Base-by-base conservation (phyloP, 1,284 basidiomycete species). In the Cutaneotrichosporon sp. region DNA sequence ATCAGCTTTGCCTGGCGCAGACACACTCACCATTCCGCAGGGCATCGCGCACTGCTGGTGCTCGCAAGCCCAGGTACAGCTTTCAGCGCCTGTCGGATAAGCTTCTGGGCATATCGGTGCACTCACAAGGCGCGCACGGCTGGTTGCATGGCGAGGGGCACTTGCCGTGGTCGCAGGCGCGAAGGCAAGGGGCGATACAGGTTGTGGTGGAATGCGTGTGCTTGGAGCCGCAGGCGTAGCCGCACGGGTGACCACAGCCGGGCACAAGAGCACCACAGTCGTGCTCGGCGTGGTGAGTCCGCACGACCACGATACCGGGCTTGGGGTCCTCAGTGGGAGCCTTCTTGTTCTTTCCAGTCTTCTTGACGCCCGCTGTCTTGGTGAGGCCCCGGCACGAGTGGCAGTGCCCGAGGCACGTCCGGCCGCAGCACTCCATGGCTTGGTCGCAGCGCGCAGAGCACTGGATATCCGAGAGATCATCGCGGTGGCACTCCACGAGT, bases 1-100 rank as follows among this genome's bases (percentile, higher is more conserved):
- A 22, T 24, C 1, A 49, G 7, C 24, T 57, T 33, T 56, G 46
- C 11, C n/a, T 9, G 3, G 43, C 7, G 5, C 5, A 2, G n/a
- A 20, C 36, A 27, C 8, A 80, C 86, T 79, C 61, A 88, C 88
- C 20, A 86, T 87, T 14, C 87, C 87, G 67, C 89, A 90, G 0
- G 86, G 84, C n/a, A 89, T 82, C 2, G 84, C 69, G 64, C 20
- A 27, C 3, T 24, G 20, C 11, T 89, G 87, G 6, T 45, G 43
- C 43, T 79, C 65, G 68, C 88, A 89, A 9, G 53, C 69, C 85
- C 84, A 85, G 54, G 27, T 43, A 33, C 68, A 70, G 3, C 1
- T 24, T 27, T 58, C 49, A n/a, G 49, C n/a, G 25, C 65, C 65
- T 67, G 36, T 14, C 6, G 14, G 36, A 16, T 38, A 11, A 45